Base-by-base conservation (phyloP, 176 grass and related monocot species). In the Eleusine coracana region DNA sequence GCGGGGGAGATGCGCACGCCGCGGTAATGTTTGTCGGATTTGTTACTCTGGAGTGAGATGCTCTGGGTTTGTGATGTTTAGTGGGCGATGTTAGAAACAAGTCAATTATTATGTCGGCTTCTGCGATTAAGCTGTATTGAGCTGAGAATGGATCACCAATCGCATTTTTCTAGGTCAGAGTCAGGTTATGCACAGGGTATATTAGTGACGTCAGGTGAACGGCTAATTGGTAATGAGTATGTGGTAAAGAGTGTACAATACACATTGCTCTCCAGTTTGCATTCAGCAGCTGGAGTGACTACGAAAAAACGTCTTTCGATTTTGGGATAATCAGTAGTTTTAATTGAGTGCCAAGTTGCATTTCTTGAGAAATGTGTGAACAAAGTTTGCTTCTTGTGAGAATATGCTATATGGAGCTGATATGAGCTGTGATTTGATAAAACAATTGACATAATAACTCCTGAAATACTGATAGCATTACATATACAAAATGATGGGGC, bases 11-110 rank as follows among this genome's bases (percentile, higher is more conserved):
- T 50, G 39, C 9, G 4, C 46, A 72, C 61, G 25, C 4, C 48
- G 1, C n/a, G 2, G 28, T 51, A 21, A 10, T 58, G 51, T 36
- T 56, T 55, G 17, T 28, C 29, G 3, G 13, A 11, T 39, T 41
- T 51, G 14, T 11, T 51, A 71, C 14, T 25, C 40, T 56, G 16
- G 21, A 21, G 6, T 42, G 55, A 6, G 39, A 58, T 73, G 74
- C 18, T 17, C 44, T 34, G 31, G n/a, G 2, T 48, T 12, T 72
- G 42, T 42, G 16, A 83, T 78, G 74, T 87, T 82, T 71, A 71
- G 29, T 42, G 29, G 15, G 73, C 29, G 36, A 67, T 55, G 44
- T 74, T 74, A 82, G n/a, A 42, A 36, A 46, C 46, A 77, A 77
- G 36, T 7, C 31, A 73, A 27, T 46, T 28, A 65, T 70, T 41